These are phyloP conservation scores for Penicillium griseofulvum DNA, from an alignment of 2,329 filamentous ascomycete species.

Conservation along the genomic window DNA sequence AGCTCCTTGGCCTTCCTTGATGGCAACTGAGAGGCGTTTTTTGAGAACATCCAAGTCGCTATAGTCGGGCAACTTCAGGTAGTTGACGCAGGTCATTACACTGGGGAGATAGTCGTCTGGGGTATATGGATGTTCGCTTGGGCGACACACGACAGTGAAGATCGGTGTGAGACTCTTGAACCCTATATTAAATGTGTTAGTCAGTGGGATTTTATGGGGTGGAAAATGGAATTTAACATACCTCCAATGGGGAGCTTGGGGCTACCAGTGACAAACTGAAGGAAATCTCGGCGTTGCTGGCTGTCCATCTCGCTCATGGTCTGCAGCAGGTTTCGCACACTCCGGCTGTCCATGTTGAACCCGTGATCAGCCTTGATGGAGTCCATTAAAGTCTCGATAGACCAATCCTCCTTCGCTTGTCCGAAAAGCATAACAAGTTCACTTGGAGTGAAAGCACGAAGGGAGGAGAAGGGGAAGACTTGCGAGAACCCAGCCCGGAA, in stretches of 20 bases:
- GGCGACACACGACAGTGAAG: conserved; percentile 98
- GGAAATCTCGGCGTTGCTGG: conserved; percentile 80
- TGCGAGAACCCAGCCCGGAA: conserved; percentile 90
- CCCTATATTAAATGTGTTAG: conserved; percentile 52
- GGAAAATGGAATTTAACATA: conserved; percentile 47
- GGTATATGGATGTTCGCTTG: conserved; percentile 88
- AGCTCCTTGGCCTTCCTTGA: conserved; percentile 92
- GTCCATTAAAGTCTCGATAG: conserved; percentile 93
- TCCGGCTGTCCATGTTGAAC: conserved; percentile 97
- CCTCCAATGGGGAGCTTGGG: conserved; percentile 97
- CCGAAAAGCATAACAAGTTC: conserved; percentile 96
- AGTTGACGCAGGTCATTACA: conserved; percentile 99
- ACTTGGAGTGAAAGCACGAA: conserved; percentile 90
- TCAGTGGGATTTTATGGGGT: conserved; percentile 1
- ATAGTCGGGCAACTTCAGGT: conserved; percentile 96
- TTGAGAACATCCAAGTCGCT: conserved; percentile 72
- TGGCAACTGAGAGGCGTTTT: conserved; percentile 77
- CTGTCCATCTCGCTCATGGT: conserved; percentile 84
- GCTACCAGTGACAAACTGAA: conserved; percentile 97
- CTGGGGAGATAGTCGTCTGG: conserved; percentile 98
- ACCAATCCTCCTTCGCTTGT: conserved; percentile 92
- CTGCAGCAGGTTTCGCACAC: conserved; percentile 87
- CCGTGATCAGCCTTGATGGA: conserved; percentile 98
- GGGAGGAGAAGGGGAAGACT: conserved; percentile 90
- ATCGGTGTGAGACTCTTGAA: conserved; percentile 97